Evolutionary conservation across 371 early-diverging fungal species (phyloP).

Genomic region (Apophysomyces ossiformis): DNA sequence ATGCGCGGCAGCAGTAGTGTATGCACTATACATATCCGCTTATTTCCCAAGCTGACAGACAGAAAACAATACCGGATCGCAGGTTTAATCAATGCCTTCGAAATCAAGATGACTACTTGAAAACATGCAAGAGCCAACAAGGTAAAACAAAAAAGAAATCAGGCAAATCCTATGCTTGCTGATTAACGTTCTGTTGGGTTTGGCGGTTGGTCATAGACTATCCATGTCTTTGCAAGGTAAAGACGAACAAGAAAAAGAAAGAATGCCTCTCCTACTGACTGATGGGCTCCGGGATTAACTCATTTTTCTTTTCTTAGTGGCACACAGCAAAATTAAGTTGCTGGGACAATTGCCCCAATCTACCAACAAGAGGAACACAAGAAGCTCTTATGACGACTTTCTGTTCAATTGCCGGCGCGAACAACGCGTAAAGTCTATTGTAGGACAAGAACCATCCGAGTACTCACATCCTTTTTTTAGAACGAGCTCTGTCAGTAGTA

Average conservation of each 20-base stretch:
- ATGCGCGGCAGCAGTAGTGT: constrained; percentile 1
- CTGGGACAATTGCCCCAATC: constrained; percentile 36
- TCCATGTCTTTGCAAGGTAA: constrained; percentile 31
- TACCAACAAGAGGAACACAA: constrained; percentile 21
- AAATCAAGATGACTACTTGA: constrained; percentile 28
- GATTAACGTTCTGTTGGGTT: background rate
- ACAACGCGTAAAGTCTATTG: constrained; percentile 27
- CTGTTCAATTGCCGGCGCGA: constrained; percentile 44
- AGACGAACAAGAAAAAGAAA: no score
- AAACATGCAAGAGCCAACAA: constrained; percentile 16
- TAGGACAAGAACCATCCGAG: constrained; percentile 5
- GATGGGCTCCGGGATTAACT: background rate
- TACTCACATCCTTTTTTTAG: constrained; percentile 9
- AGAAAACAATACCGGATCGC: background rate
- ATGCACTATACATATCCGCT: background rate
- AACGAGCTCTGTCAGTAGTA: background rate
- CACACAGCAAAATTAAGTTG: constrained; percentile 29
- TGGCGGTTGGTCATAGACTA: constrained; percentile 13
- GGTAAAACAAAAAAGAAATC: constrained; percentile 15
- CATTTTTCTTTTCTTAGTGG: constrained; percentile 21
- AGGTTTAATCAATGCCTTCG: constrained; percentile 24
- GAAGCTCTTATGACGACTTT: constrained; percentile 33
- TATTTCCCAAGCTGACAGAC: background rate
- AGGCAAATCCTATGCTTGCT: background rate
- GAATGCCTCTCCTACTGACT: background rate